These are phyloP conservation scores for Antitrichia curtipendula DNA, from an alignment of 225 moss, liverwort and hornwort species.

Conservation along the genomic window DNA sequence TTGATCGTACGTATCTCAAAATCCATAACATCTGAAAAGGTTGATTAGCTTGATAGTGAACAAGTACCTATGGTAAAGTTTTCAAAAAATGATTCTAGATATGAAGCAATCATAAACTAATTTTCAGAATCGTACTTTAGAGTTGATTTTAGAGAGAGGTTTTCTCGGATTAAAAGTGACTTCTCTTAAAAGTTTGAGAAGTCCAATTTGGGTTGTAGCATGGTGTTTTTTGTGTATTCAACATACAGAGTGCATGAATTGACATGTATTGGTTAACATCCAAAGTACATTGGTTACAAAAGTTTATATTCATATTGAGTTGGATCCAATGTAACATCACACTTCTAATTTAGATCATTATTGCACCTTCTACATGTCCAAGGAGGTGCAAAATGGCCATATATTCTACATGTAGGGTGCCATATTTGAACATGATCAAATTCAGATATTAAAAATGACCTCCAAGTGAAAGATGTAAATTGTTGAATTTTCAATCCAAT, in stretches of 20 bases:
- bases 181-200: neutral
- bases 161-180: too few species aligned
- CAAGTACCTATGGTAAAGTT: neutral
- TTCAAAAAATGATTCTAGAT: neutral
- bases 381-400: neutral
- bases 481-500: neutral
- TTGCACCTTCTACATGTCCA: too few species aligned
- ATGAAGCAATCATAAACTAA: neutral
- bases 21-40: rapidly evolving
- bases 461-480: neutral
- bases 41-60: neutral
- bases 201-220: rapidly evolving
- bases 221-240: too few species aligned
- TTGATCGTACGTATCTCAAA: neutral
- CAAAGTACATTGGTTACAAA: neutral
- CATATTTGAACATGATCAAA: neutral
- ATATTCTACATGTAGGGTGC: neutral
- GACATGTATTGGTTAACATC: too few species aligned
- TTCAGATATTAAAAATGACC: neutral
- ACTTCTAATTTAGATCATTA: neutral
- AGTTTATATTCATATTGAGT: rapidly evolving
- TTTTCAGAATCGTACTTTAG: too few species aligned
- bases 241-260: neutral
- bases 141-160: neutral
- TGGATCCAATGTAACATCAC: neutral